A percentile compares a stretch with the other conserved stretches of the same genome.
These are phyloP conservation scores for Penicillium brasilianum DNA, from an alignment of 2,329 filamentous ascomycete species.

Conservation along the genomic window DNA sequence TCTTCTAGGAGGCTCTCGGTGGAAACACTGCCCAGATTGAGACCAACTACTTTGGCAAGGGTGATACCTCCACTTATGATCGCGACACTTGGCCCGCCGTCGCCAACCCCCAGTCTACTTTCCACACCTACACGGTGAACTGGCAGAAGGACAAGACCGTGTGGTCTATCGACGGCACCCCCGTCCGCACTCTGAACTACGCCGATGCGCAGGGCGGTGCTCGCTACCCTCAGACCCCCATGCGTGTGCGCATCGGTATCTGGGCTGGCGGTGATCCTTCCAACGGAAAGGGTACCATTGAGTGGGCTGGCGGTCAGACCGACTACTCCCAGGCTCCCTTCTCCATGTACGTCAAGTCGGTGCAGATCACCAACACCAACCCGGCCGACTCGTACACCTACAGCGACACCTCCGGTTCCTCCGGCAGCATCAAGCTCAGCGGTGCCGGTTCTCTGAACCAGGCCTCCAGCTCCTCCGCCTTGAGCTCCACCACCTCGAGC, in stretches of 20 bases:
- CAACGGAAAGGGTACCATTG: constrained; percentile 57
- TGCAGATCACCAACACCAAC: constrained; percentile 61
- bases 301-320: constrained; percentile 73
- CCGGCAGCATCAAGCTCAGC: constrained; percentile 64
- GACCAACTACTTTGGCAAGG: constrained; percentile 97
- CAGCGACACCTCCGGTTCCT: constrained; percentile 64
- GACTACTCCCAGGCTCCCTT: constrained; percentile 70
- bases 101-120: constrained; percentile 58
- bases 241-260: constrained; percentile 71
- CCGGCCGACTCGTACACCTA: constrained; percentile 69
- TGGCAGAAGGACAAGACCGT: constrained; percentile 68
- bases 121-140: constrained; percentile 60
- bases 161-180: constrained; percentile 68
- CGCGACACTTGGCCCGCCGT: constrained; percentile 78
- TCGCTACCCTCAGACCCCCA: constrained; percentile 74
- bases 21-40: constrained; percentile 57
- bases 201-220: constrained; percentile 62
- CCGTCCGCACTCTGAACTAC: constrained; percentile 66
- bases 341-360: constrained; percentile 73
- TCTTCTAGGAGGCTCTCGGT: constrained; percentile 52
- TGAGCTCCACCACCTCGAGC: constrained; percentile 17
- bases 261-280: constrained; percentile 67
- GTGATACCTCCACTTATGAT: constrained; percentile 77
- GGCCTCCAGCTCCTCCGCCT: constrained; percentile 16
- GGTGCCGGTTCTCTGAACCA: constrained; percentile 21